Base-by-base conservation (phyloP, 805 yeast species). In the Schwanniomyces yamadae region DNA sequence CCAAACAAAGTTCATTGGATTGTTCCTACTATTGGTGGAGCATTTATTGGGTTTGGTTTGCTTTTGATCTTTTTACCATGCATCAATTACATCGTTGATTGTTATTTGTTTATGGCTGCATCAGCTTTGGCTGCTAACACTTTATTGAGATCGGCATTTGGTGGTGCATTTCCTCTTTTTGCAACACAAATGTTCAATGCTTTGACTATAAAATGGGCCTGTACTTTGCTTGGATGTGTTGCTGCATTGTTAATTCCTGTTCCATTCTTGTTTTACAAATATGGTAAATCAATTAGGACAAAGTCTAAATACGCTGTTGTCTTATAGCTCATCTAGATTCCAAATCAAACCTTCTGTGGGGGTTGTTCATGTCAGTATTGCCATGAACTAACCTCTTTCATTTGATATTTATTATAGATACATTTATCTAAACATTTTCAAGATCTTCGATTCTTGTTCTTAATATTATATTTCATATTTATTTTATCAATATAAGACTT, bases 1-100 rank as follows among this genome's bases (percentile, higher is more conserved):
- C 81, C 76, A 32, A 59, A 80, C 23, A 60, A 61, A n/a, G 77
- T 86, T 24, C 95, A 82, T 54, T 89, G 91, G 91, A 81, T 80
- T 29, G 83, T 80, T 5, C 69, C 79, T n/a, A 65, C 66, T 6
- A 46, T 74, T 14, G 70, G 76, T 36, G 77, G 78, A 3, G 53
- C 64, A 1, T 50, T 52, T 30, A 43, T 58, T 34, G 71, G 69
- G 15, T 44, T 49, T 42, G 83, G 83, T 7, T 69, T 78, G 43
- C 58, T 79, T 34, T 63, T 72, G 30, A 72, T 77, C 32, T 80
- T 80, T 66, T 77, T 77, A 45, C 78, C 82, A 6, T 70, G 77
- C 41, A 56, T 80, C 33, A 78, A 75, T 54, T 80, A 80, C 48
- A 60, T 81, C 41, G 76, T 81, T 33, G 85, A 80, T 53, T 65